Evolutionary conservation across 176 grass and related monocot genomes (phyloP).

Genomic region (sorghum (Sorghum bicolor)): Sorghum_bicolor_NCBIv3 NC_012878.2:43765001-43765500

Average conservation of each 20-base stretch:
- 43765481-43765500: background rate
- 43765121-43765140: too few species aligned
- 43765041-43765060: too few species aligned
- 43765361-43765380: background rate
- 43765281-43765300: background rate
- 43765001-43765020: background rate
- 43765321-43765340: background rate
- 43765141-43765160: background rate
- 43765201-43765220: too few species aligned
- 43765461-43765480: constrained; percentile 3
- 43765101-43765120: background rate
- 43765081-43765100: too few species aligned
- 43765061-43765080: too few species aligned
- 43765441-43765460: constrained; percentile 11
- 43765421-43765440: background rate
- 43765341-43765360: background rate
- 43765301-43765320: background rate
- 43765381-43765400: too few species aligned
- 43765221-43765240: too few species aligned
- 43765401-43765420: background rate
- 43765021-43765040: too few species aligned
- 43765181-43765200: too few species aligned
- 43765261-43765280: background rate
- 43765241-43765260: too few species aligned
- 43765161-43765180: background rate